phyloP scores from a whole-genome alignment of 495 filamentous ascomycete species.

The Penicillium manginii region DNA sequence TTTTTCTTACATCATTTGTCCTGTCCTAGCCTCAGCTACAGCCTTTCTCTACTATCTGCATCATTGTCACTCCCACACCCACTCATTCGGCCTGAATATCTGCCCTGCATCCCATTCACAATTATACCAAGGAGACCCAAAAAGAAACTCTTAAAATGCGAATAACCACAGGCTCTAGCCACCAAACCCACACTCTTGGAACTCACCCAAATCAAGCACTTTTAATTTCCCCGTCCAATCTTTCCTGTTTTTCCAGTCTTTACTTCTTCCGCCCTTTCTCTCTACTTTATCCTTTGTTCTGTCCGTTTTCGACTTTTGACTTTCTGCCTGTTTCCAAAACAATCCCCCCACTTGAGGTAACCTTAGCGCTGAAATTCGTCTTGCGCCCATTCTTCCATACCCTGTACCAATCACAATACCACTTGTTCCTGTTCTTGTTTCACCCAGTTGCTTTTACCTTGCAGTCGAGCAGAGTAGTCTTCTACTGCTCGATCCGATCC shows the following conservation, averaged over 20 bases:
- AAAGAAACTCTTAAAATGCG: background rate
- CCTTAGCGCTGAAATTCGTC: constrained; percentile 1
- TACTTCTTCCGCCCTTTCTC: constrained; percentile 8
- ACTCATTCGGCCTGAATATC: background rate
- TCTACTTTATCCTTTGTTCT: constrained; percentile 9
- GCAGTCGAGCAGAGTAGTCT: no score
- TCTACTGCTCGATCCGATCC: no score
- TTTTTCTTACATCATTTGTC: background rate
- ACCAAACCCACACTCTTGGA: background rate
- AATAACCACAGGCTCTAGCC: no score
- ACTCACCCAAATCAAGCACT: background rate
- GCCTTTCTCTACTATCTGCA: background rate
- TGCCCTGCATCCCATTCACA: background rate
- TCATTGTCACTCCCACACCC: background rate
- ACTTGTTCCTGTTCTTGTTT: constrained; percentile 24
- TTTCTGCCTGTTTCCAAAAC: background rate
- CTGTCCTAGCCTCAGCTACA: background rate
- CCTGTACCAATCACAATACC: constrained; percentile 41
- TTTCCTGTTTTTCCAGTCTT: constrained; percentile 12
- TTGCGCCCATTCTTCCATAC: constrained; percentile 21
- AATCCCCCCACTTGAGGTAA: background rate
- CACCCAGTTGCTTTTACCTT: background rate
- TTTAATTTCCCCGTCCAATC: background rate
- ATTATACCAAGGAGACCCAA: background rate
- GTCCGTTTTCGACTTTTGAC: background rate